Evolutionary conservation across 345 rosid genomes (phyloP), one percentile per base, ranked within the genome.

Genomic region (Psidium guajava): DNA sequence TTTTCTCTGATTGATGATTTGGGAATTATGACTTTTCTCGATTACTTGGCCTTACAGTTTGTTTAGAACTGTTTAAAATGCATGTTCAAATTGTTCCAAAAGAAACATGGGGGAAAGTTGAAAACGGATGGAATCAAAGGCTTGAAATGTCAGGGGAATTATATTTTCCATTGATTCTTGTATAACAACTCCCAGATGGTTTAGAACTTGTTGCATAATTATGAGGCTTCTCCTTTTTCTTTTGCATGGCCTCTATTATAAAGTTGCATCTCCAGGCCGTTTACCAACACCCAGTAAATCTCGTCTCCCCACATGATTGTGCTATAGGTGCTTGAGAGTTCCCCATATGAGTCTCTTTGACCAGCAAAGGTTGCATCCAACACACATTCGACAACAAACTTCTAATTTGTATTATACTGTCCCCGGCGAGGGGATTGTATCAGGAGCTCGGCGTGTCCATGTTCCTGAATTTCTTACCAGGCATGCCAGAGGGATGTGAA

Each of bases 391-490:
- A 64, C 44, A 16, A 11, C 22, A 32, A 64, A 59, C 25, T 83
- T 83, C 82, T 64, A 24, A 61, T 52, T 54, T 69, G 82, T 20
- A n/a, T 18, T 80, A 52, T 80, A 52, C 82, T 86, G 75, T 40
- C 74, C 74, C 64, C 94, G 98, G 98, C 5, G 96, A 96, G 93
- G 98, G 95, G 92, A 97, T 96, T 42, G 96, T 97, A 69, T 95
- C 98, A 9, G 99, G 98, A 88, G 98, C 94, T 57, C 96, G 95
- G 90, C 98, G 98, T 93, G 82, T 95, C 82, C 98, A 96, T 89
- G 92, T 89, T 56, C 93, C 96, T 32, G 96, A 96, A 56, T 81
- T 92, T 83, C 90, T 97, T 88, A 89, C 89, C 42, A 88, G 93
- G 91, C 98, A 94, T 36, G 98, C 98, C 98, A 22, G 83, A 87